These are phyloP conservation scores for Curvularia spicifera DNA, from an alignment of 2,329 filamentous ascomycete species.

Conservation along the genomic window DNA sequence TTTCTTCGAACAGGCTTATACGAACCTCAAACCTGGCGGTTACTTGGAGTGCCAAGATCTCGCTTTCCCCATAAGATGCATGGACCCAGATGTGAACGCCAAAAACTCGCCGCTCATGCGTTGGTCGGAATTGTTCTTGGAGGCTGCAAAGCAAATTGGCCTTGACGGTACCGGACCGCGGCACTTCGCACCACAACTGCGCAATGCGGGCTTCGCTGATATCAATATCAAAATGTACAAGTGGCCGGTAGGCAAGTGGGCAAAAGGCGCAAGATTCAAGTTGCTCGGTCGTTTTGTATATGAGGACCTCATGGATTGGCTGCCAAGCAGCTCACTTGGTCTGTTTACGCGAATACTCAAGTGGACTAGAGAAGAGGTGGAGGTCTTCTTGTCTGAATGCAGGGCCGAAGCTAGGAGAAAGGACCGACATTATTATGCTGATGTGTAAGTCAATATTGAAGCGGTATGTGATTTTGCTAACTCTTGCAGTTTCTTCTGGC, in stretches of 20 bases:
- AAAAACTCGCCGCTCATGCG: slow-evolving; percentile 34
- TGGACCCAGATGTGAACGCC: slow-evolving; percentile 30
- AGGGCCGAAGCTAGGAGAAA: slow-evolving; percentile 36
- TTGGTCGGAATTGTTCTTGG: slow-evolving; percentile 35
- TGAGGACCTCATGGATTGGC: slow-evolving; percentile 39
- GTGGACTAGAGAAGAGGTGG: slow-evolving; percentile 38
- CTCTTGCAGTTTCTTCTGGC: slow-evolving; percentile 31
- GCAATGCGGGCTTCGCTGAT: slow-evolving; percentile 34
- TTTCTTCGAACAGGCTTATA: slow-evolving; percentile 53
- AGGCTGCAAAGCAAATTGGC: slow-evolving; percentile 41
- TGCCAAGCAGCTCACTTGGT: slow-evolving; percentile 33
- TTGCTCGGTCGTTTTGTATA: slow-evolving; percentile 35
- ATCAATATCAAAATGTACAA: slow-evolving; percentile 40
- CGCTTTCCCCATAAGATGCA: slow-evolving; percentile 33
- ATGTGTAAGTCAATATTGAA: slow-evolving; percentile 26
- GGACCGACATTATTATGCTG: slow-evolving; percentile 36
- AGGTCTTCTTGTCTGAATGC: slow-evolving; percentile 38
- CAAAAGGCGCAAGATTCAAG: slow-evolving; percentile 40
- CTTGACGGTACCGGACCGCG: slow-evolving; percentile 51
- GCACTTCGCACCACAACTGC: slow-evolving; percentile 41
- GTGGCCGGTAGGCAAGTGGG: slow-evolving; percentile 44
- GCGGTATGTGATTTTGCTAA: slow-evolving; percentile 1
- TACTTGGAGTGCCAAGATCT: slow-evolving; percentile 60
- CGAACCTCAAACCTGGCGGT: slow-evolving; percentile 56
- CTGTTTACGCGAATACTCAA: slow-evolving; percentile 40